These are phyloP conservation scores for Leccinum pellstonianum DNA, from an alignment of 768 basidiomycete species.

Conservation along the genomic window DNA sequence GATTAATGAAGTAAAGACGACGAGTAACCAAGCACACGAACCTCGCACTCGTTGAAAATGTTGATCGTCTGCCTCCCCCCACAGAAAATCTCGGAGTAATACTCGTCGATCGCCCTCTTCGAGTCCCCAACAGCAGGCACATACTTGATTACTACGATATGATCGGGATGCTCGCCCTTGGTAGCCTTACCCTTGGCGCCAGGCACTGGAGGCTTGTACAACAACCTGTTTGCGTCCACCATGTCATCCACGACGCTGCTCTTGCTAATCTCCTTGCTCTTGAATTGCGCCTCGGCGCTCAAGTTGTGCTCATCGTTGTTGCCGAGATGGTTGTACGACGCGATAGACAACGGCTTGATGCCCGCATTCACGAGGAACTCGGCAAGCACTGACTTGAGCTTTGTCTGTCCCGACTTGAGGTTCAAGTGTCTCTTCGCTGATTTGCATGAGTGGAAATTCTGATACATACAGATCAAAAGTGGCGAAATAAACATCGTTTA, in stretches of 20 bases:
- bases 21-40: slow-evolving; percentile 28
- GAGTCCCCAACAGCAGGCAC: slow-evolving; percentile 96
- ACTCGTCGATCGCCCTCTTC: slow-evolving; percentile 99
- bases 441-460: too few species aligned
- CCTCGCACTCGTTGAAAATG: slow-evolving; percentile 98
- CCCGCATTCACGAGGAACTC: slow-evolving; percentile 99
- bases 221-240: slow-evolving; percentile 86
- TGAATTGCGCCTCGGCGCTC: slow-evolving; percentile 89
- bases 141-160: slow-evolving; percentile 96
- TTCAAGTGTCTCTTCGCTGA: slow-evolving; percentile 28
- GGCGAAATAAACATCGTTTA: too few species aligned
- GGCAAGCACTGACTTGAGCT: slow-evolving; percentile 94
- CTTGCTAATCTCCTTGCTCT: slow-evolving; percentile 98
- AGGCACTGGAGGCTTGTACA: slow-evolving; percentile 79
- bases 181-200: slow-evolving; percentile 52
- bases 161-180: slow-evolving; percentile 97
- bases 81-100: slow-evolving; percentile 97
- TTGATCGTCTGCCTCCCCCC: slow-evolving; percentile 93
- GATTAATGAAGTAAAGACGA: background rate
- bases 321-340: slow-evolving; percentile 97
- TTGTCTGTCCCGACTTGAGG: slow-evolving; percentile 96
- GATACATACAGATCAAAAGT: too few species aligned
- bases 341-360: slow-evolving; percentile 96
- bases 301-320: slow-evolving; percentile 97
- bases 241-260: slow-evolving; percentile 97